A percentile compares a stretch with the other conserved stretches of the same genome.
Evolutionary conservation across 352 stramenopile species (phyloP).

Genomic region (Phytophthora aleatoria): DNA sequence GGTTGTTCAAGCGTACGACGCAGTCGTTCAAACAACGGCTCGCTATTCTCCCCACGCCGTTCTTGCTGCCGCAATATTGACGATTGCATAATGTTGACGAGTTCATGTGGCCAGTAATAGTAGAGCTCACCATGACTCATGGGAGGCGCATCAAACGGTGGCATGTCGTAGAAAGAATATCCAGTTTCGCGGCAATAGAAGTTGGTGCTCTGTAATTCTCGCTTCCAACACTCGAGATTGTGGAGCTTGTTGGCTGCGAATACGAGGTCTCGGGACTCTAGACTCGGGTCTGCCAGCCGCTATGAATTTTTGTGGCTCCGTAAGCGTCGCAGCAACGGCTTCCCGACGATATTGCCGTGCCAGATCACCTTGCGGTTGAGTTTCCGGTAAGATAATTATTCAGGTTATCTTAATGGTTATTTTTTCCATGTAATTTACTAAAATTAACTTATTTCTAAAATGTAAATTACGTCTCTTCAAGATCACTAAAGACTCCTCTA

Average conservation of each 20-base stretch:
- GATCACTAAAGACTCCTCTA: not conserved
- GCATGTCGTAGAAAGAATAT: slow-evolving; percentile 13
- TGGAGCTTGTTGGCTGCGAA: slow-evolving; percentile 46
- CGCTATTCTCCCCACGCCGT: slow-evolving; percentile 6
- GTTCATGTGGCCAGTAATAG: slow-evolving; percentile 41
- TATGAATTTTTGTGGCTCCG: slow-evolving; percentile 52
- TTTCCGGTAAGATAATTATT: no score
- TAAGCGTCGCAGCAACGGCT: slow-evolving; percentile 44
- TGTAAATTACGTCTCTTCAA: slow-evolving; percentile 14
- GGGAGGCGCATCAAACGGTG: slow-evolving; percentile 16
- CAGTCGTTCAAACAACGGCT: slow-evolving; percentile 21
- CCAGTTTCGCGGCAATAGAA: slow-evolving; percentile 30
- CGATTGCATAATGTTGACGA: slow-evolving; percentile 33
- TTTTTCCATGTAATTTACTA: no score
- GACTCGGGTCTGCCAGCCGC: slow-evolving; percentile 55
- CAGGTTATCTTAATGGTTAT: no score
- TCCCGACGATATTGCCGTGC: slow-evolving; percentile 49
- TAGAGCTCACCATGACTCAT: slow-evolving; percentile 27
- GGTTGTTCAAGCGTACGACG: slow-evolving; percentile 20
- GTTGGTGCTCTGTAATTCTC: slow-evolving; percentile 37
- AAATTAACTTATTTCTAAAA: not conserved
- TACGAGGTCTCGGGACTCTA: slow-evolving; percentile 43
- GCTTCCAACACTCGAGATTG: slow-evolving; percentile 39
- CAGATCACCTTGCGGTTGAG: slow-evolving; percentile 65
- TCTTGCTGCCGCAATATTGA: slow-evolving; percentile 27